These are phyloP conservation scores for Fusarium transvaalense DNA, from an alignment of 2,329 filamentous ascomycete species.

Conservation along the genomic window DNA sequence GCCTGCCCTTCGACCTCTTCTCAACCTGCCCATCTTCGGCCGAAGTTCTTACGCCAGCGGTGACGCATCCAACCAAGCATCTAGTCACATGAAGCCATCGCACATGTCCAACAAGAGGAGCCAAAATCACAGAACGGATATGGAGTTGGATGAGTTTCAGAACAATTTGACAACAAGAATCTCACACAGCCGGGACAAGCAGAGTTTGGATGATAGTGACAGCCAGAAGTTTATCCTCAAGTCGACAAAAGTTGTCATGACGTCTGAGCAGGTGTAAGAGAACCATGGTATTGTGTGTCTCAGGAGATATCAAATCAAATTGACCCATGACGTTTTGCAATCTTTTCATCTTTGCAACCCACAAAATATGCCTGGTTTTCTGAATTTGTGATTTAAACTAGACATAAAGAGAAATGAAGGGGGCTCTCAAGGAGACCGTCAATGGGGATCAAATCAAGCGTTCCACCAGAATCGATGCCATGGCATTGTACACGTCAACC, in stretches of 20 bases:
- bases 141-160: conserved; percentile 20
- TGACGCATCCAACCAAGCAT: conserved; percentile 10
- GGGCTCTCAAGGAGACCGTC: too few relatives aligned
- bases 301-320: too few relatives aligned
- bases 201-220: conserved; percentile 39
- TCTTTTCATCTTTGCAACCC: neutral
- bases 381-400: too few relatives aligned
- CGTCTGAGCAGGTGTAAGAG: neutral
- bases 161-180: neutral
- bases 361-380: too few relatives aligned
- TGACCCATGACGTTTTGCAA: neutral
- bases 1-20: conserved; percentile 39
- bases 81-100: conserved; percentile 1
- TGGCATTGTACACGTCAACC: too few relatives aligned
- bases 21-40: conserved; percentile 34
- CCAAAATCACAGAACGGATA: neutral
- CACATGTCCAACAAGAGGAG: neutral
- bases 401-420: too few relatives aligned
- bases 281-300: neutral
- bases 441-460: too few relatives aligned
- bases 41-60: conserved; percentile 25
- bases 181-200: conserved; percentile 11
- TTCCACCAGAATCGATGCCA: too few relatives aligned
- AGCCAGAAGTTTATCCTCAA: conserved; percentile 45
- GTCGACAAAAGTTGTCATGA: conserved; percentile 36